Evolutionary conservation across 1,284 basidiomycete genomes (phyloP).

Genomic region (Pascua sp.): DNA sequence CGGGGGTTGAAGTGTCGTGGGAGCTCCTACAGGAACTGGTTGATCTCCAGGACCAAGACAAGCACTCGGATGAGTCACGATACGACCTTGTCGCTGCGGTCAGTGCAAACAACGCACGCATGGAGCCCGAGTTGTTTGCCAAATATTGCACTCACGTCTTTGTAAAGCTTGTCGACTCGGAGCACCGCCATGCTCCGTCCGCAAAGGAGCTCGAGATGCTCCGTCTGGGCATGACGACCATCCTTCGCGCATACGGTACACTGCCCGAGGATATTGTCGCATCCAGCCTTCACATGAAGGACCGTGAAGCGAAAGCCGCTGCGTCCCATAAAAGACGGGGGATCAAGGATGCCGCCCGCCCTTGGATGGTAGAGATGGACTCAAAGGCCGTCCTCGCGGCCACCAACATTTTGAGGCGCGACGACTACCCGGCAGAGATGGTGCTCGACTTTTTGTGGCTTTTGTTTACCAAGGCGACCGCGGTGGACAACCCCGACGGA

Average conservation of each 20-base stretch:
- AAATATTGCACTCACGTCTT: conserved; percentile 23
- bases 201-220: conserved; percentile 10
- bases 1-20: conserved; percentile 64
- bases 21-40: conserved; percentile 18
- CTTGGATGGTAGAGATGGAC: conserved; percentile 11
- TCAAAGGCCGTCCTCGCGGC: conserved; percentile 21
- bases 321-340: no score
- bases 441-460: conserved; percentile 42
- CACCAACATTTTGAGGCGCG: conserved; percentile 14
- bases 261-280: conserved; percentile 13
- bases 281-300: background rate
- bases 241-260: conserved; percentile 32
- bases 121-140: conserved; percentile 25
- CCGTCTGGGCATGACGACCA: conserved; percentile 6
- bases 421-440: conserved; percentile 21
- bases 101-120: conserved; percentile 23
- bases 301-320: no score
- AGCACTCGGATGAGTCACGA: conserved; percentile 16
- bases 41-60: conserved; percentile 11
- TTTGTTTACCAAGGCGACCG: conserved; percentile 25
- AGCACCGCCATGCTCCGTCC: background rate
- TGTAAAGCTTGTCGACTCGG: conserved; percentile 4
- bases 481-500: conserved; percentile 28
- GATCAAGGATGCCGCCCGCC: background rate
- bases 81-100: conserved; percentile 34